phyloP scores from a whole-genome alignment of 139 green algal genomes.

The Picochlorum sp. region DNA sequence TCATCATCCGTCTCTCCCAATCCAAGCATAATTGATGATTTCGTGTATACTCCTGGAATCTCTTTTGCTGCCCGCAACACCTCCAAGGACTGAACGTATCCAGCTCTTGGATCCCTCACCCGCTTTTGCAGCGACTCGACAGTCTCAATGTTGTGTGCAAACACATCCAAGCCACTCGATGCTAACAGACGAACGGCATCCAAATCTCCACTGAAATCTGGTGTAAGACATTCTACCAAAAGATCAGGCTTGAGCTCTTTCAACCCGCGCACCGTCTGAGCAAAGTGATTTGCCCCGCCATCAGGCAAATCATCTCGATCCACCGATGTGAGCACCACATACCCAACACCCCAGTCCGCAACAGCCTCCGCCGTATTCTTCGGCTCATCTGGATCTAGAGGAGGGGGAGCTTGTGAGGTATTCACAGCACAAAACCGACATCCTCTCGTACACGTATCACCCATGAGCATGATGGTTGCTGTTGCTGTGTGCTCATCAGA shows the following conservation, averaged over 20 bases:
- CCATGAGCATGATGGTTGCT: slow-evolving; percentile 84
- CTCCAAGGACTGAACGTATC: slow-evolving; percentile 78
- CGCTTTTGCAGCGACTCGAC: slow-evolving; percentile 73
- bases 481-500: slow-evolving; percentile 68
- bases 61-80: slow-evolving; percentile 80
- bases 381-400: slow-evolving; percentile 63
- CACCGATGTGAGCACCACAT: slow-evolving; percentile 86
- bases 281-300: slow-evolving; percentile 80
- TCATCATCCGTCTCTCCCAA: slow-evolving; percentile 84
- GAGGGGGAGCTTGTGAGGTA: slow-evolving; percentile 52
- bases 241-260: slow-evolving; percentile 56
- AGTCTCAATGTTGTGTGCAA: slow-evolving; percentile 99
- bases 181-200: slow-evolving; percentile 61
- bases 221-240: slow-evolving; percentile 85
- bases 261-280: slow-evolving; percentile 50
- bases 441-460: slow-evolving; percentile 86
- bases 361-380: slow-evolving; percentile 68
- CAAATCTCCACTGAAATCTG: slow-evolving; percentile 85
- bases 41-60: slow-evolving; percentile 71
- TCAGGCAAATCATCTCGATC: slow-evolving; percentile 86
- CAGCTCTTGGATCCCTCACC: slow-evolving; percentile 78
- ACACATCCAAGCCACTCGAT: slow-evolving; percentile 87
- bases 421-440: slow-evolving; percentile 89
- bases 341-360: slow-evolving; percentile 74
- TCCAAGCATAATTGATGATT: slow-evolving; percentile 93